Evolutionary conservation across 176 grass and related monocot genomes (phyloP).

Genomic region (Cenchrus purpureus): DNA sequence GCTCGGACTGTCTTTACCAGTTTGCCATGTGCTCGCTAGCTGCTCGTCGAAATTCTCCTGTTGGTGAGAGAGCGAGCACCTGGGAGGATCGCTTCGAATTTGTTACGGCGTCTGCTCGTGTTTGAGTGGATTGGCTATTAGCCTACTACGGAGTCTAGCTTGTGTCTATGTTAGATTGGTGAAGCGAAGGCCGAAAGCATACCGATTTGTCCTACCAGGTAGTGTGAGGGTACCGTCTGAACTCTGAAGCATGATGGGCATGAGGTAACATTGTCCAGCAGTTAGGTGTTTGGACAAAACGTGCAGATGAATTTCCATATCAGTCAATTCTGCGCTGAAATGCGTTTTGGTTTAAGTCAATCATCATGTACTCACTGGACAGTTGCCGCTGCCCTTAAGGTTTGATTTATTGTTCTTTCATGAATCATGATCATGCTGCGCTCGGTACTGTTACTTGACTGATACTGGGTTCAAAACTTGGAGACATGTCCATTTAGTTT

Average conservation of each 20-base stretch:
- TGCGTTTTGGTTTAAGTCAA: background rate
- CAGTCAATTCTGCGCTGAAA: background rate
- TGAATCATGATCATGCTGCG: background rate
- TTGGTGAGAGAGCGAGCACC: background rate
- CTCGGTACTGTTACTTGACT: background rate
- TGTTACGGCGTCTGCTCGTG: background rate
- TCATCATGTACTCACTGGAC: background rate
- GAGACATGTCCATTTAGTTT: background rate
- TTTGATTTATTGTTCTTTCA: background rate
- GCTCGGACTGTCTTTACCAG: background rate
- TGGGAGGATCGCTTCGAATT: background rate
- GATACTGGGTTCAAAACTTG: background rate
- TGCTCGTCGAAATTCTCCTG: slow-evolving; percentile 38
- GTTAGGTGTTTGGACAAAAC: background rate
- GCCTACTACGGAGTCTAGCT: background rate
- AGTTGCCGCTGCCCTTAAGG: background rate
- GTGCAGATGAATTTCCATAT: background rate
- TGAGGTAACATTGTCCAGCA: background rate
- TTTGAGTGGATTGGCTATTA: background rate
- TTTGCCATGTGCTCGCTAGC: background rate
- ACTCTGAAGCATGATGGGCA: background rate
- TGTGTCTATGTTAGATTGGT: background rate
- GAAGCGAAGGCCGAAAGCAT: background rate
- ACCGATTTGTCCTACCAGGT: background rate
- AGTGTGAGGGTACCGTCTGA: background rate